A percentile compares a stretch with the other conserved stretches of the same genome.
Conservation (phyloP, 305 asterid species). For the Solanum chacoense region DNA sequence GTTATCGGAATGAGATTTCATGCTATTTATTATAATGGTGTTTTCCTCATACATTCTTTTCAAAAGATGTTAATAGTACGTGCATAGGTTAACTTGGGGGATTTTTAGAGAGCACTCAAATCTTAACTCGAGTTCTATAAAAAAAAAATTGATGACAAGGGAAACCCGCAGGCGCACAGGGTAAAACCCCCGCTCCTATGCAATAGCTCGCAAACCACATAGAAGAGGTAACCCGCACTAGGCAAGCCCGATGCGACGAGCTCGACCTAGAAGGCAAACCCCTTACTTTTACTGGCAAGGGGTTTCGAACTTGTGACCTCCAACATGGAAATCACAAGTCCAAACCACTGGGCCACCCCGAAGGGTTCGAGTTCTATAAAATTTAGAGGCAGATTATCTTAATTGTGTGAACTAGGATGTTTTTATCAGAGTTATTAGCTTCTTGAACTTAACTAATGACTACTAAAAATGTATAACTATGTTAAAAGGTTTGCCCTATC, state of each 20-base stretch:
- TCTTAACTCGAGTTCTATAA: not conserved
- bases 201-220: too few species aligned
- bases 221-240: too few species aligned
- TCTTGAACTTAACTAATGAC: not conserved
- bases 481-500: not conserved
- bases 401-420: not conserved
- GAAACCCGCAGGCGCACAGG: too few species aligned
- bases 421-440: not conserved
- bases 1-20: not conserved
- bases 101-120: not conserved
- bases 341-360: too few species aligned
- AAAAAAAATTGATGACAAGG: not conserved
- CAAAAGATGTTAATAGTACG: not conserved
- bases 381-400: not conserved
- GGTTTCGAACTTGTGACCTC: too few species aligned
- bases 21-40: not conserved
- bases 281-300: too few species aligned
- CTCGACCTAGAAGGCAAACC: too few species aligned
- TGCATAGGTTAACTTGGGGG: not conserved
- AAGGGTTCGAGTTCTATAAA: not conserved
- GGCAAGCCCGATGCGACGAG: too few species aligned
- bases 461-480: not conserved
- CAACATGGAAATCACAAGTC: too few species aligned
- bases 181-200: too few species aligned
- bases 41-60: not conserved